A percentile compares a stretch with the other conserved stretches of the same genome.
Conservation (phyloP, 2,329 filamentous ascomycete species). For the Talaromyces marneffei region DNA sequence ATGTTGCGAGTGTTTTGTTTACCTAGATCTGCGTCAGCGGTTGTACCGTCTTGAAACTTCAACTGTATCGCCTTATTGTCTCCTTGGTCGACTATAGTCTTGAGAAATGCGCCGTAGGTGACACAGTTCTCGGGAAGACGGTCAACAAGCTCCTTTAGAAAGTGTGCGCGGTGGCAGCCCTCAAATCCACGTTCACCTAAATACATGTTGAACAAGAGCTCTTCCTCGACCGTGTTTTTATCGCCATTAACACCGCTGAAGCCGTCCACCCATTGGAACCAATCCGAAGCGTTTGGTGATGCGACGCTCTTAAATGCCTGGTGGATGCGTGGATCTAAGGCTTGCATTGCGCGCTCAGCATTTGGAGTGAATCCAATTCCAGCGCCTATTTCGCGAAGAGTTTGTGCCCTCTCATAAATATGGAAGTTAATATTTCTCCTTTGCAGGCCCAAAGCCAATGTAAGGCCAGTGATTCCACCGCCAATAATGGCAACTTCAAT, state of each 20-base stretch:
- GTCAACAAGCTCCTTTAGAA: constrained; percentile 29
- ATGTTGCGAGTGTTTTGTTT: constrained; percentile 23
- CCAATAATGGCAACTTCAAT: constrained; percentile 54
- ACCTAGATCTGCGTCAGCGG: constrained; percentile 28
- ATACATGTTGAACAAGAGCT: constrained; percentile 27
- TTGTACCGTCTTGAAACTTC: constrained; percentile 29
- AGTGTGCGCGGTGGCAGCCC: constrained; percentile 29
- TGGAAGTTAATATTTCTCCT: constrained; percentile 42
- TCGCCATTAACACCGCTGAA: constrained; percentile 17
- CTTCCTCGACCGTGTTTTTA: constrained; percentile 15
- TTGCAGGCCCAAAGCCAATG: constrained; percentile 48
- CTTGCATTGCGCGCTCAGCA: constrained; percentile 49
- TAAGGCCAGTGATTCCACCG: constrained; percentile 54
- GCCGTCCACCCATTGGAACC: constrained; percentile 21
- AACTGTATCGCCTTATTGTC: constrained; percentile 19
- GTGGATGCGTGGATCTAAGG: constrained; percentile 42
- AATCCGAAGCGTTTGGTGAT: constrained; percentile 25
- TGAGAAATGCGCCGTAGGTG: constrained; percentile 30
- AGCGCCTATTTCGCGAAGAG: constrained; percentile 55
- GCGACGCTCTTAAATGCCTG: constrained; percentile 28
- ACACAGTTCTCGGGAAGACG: constrained; percentile 25
- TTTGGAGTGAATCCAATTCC: constrained; percentile 55
- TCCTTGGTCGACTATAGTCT: constrained; percentile 15
- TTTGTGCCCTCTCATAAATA: constrained; percentile 52
- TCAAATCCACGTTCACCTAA: constrained; percentile 28